Base-by-base conservation (phyloP, 305 asterid species). In the Solanum aculeatissimum region DNA sequence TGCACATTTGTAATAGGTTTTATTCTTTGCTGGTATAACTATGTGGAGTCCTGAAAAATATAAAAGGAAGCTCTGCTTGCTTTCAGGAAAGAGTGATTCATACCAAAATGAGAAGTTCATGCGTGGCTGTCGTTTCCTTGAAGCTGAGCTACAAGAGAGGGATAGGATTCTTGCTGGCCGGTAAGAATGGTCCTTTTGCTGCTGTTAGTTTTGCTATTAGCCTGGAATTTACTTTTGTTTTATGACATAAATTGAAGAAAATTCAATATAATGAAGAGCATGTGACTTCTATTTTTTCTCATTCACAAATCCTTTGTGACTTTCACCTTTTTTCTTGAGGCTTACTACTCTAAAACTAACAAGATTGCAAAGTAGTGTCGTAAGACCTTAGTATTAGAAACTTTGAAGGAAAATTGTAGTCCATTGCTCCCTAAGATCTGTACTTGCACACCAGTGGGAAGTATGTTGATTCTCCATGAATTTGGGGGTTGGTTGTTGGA, bases 131-230 rank as follows among this genome's bases (percentile, higher is more conserved):
- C 97, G 99, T 65, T 97, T 97, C 85, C 98, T 97, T 9, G 99
- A 97, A 91, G 99, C 99, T 7, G 99, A 97, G 87, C 90, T 97
- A 65, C 99, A 97, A 88, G 98, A 97, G 86, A 94, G 90, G 98
- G 99, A 97, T 87, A 93, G 98, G 47, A 77, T 97, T 85, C 87
- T 86, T 82, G 91, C 98, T 80, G 99, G 99, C 86, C 89, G 94
- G 98, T 97, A 90, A 66, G 86, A 53, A 51, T 16, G 9, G 7
- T 15, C 13, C n/a, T 51, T 51, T 53, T 58, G 55, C 83, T 85
- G 82, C 82, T 77, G 65, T 77, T 51, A 29, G 9, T 75, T 66
- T 47, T 16, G 40, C 81, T 27, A 4, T 75, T 25, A 4, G 25
- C 62, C 21, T 75, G 81, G 11, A 75, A 49, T 47, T 49, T 49